These are phyloP conservation scores for cucumber (Cucumis sativus) DNA, from an alignment of 306 rosid genomes.

Conservation along the genomic window DNA sequence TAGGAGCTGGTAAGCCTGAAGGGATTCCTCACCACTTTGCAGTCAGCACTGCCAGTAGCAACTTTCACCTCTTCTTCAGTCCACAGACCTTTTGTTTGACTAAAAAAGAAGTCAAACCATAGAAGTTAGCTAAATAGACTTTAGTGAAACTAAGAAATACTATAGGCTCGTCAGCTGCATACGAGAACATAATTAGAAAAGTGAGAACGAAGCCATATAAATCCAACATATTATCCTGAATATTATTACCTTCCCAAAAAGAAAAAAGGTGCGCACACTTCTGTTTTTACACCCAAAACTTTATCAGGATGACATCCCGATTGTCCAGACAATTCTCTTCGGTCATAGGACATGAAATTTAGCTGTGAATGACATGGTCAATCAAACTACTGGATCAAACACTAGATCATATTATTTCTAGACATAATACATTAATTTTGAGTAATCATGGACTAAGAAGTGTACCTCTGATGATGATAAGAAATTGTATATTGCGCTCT, in stretches of 20 bases:
- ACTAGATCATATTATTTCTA: background rate
- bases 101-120: constrained; percentile 21
- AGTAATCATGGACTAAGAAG: constrained; percentile 2
- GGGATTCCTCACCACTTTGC: constrained; percentile 48
- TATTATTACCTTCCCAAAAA: constrained; percentile 34
- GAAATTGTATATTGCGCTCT: constrained; percentile 91
- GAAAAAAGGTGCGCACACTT: constrained; percentile 24
- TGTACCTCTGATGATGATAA: constrained; percentile 73
- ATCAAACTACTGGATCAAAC: constrained; percentile 5
- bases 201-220: background rate
- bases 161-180: background rate
- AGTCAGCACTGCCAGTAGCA: constrained; percentile 55
- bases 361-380: constrained; percentile 31
- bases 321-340: constrained; percentile 78
- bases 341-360: constrained; percentile 43
- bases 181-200: background rate
- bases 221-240: background rate
- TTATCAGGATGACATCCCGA: constrained; percentile 58
- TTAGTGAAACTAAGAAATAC: background rate
- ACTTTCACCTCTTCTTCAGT: constrained; percentile 49
- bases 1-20: constrained; percentile 66
- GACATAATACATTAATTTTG: background rate
- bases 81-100: constrained; percentile 46
- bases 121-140: constrained; percentile 2
- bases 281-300: constrained; percentile 44